Evolutionary conservation across 2,329 filamentous ascomycete genomes (phyloP).

Genomic region (Venturia effusa): DNA sequence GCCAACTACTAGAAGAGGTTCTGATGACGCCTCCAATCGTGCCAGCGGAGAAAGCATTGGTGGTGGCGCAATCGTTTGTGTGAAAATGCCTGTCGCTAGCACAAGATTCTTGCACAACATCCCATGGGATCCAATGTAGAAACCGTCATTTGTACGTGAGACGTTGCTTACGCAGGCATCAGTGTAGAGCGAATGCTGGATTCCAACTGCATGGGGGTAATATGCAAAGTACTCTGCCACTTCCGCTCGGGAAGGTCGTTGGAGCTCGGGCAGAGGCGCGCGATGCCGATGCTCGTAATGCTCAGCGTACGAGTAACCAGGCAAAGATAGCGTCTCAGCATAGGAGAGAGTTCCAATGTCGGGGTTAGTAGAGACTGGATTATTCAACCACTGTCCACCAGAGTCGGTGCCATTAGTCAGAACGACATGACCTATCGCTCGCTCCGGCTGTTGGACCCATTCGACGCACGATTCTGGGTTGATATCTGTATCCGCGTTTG

Average conservation of each 20-base stretch:
- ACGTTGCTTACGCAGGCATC: slow-evolving; percentile 32
- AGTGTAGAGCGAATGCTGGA: slow-evolving; percentile 36
- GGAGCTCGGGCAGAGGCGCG: slow-evolving; percentile 37
- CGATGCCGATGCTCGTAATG: slow-evolving; percentile 36
- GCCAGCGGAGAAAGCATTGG: slow-evolving; percentile 37
- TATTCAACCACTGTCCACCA: slow-evolving; percentile 50
- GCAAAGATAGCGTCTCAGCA: slow-evolving; percentile 49
- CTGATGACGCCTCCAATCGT: slow-evolving; percentile 14
- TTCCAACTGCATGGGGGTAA: slow-evolving; percentile 44
- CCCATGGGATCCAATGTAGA: slow-evolving; percentile 39
- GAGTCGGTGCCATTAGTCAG: slow-evolving; percentile 40
- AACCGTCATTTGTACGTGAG: slow-evolving; percentile 34
- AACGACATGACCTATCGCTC: slow-evolving; percentile 41
- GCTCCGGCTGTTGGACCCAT: slow-evolving; percentile 42
- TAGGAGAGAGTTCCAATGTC: slow-evolving; percentile 51
- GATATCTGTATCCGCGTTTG: slow-evolving; percentile 47
- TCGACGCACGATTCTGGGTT: slow-evolving; percentile 40
- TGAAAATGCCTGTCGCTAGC: slow-evolving; percentile 49
- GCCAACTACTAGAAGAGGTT: slow-evolving; percentile 45
- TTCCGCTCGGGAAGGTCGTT: slow-evolving; percentile 42
- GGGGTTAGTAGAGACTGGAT: slow-evolving; percentile 40
- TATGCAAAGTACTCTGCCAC: slow-evolving; percentile 44
- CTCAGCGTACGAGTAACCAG: slow-evolving; percentile 46
- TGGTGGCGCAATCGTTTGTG: slow-evolving; percentile 41
- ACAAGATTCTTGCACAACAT: slow-evolving; percentile 46